Evolutionary conservation across 2,329 filamentous ascomycete genomes (phyloP).

Genomic region (Beauveria bassiana): DNA sequence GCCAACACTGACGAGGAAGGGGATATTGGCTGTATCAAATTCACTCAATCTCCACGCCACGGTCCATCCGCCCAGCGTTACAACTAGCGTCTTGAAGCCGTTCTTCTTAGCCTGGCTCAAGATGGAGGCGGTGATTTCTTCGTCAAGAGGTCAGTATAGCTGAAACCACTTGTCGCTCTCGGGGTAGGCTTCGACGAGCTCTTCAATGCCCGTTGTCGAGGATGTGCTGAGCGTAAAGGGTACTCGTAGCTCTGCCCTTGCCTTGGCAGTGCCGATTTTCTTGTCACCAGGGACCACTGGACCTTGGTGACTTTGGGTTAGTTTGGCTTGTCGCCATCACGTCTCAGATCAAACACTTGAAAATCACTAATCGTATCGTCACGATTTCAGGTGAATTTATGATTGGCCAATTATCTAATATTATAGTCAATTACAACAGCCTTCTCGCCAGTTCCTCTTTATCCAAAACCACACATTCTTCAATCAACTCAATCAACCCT

Average conservation of each 20-base stretch:
- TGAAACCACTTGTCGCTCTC: slow-evolving; percentile 61
- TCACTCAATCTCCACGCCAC: slow-evolving; percentile 63
- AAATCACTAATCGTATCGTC: no score
- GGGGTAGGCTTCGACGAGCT: slow-evolving; percentile 52
- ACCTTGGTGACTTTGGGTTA: no score
- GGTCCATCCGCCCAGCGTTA: slow-evolving; percentile 65
- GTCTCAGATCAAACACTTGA: no score
- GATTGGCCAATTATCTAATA: no score
- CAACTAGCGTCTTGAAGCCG: slow-evolving; percentile 59
- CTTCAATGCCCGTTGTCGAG: slow-evolving; percentile 54
- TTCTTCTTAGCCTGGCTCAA: slow-evolving; percentile 51
- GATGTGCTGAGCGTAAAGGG: slow-evolving; percentile 64
- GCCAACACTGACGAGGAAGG: slow-evolving; percentile 52
- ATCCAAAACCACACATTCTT: not conserved
- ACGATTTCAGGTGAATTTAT: no score
- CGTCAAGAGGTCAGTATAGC: slow-evolving; percentile 63
- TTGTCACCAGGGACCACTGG: slow-evolving; percentile 32
- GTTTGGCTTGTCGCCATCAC: no score
- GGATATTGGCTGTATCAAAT: slow-evolving; percentile 53
- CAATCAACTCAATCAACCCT: not conserved
- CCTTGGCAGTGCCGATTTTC: slow-evolving; percentile 56
- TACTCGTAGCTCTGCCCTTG: slow-evolving; percentile 50
- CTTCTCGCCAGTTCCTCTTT: not conserved
- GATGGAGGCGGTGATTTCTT: slow-evolving; percentile 58
- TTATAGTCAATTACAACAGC: not conserved